phyloP scores from a whole-genome alignment of 805 yeast genomes.

The Ogataea neopini region DNA sequence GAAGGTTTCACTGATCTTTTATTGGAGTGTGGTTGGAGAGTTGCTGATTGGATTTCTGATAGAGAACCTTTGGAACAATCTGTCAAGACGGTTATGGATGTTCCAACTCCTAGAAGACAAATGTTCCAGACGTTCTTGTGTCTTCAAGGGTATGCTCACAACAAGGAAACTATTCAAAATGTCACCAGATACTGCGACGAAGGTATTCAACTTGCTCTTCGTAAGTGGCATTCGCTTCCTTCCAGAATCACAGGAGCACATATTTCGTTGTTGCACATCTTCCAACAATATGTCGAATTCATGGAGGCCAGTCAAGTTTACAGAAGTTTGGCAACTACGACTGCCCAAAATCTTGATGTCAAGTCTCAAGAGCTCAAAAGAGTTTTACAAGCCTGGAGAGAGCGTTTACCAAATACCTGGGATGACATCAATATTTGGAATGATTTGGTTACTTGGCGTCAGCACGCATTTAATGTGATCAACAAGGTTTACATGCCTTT shows the following conservation, averaged over 20 bases:
- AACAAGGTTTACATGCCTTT: constrained; percentile 93
- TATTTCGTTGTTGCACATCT: constrained; percentile 83
- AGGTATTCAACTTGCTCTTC: constrained; percentile 88
- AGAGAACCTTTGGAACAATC: constrained; percentile 92
- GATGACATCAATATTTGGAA: constrained; percentile 98
- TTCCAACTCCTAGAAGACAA: constrained; percentile 96
- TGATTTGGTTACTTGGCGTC: constrained; percentile 97
- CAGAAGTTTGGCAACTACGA: constrained; percentile 82
- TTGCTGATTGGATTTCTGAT: constrained; percentile 97
- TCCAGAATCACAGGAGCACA: constrained; percentile 76
- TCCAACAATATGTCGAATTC: constrained; percentile 96
- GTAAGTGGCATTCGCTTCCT: constrained; percentile 93
- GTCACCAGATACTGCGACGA: constrained; percentile 89
- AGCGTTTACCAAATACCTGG: constrained; percentile 93
- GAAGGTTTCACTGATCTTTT: constrained; percentile 95
- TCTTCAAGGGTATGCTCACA: constrained; percentile 90
- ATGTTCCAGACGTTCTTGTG: constrained; percentile 92
- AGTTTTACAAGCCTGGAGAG: constrained; percentile 97
- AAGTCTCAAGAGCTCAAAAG: constrained; percentile 94
- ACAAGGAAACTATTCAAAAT: constrained; percentile 81
- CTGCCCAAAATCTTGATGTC: constrained; percentile 86
- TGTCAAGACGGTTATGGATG: constrained; percentile 95
- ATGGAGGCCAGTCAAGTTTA: constrained; percentile 97
- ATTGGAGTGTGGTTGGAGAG: constrained; percentile 99
- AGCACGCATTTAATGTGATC: constrained; percentile 95